phyloP scores from a whole-genome alignment of 129 eudicot species.

The Centaurea solstitialis region DNA sequence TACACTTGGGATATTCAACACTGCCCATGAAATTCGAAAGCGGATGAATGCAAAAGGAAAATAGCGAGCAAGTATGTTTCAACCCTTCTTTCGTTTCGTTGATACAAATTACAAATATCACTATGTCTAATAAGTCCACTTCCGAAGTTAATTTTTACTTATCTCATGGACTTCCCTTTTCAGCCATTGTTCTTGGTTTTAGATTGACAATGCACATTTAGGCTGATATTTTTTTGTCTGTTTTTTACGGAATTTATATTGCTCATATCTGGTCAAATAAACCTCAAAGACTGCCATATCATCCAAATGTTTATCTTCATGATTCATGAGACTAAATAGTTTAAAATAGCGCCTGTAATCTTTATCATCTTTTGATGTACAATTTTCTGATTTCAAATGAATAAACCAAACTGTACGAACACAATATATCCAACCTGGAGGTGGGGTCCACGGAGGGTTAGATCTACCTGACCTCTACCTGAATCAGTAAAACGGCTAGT shows the following conservation, averaged over 20 bases:
- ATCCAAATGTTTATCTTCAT: neutral
- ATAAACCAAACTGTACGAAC: neutral
- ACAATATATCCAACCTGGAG: neutral
- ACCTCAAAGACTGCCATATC: neutral
- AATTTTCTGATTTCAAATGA: neutral
- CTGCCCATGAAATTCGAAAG: slow-evolving; percentile 83
- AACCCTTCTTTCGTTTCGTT: slow-evolving; percentile 4
- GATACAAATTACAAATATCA: neutral
- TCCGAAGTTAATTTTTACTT: slow-evolving; percentile 15
- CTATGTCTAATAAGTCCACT: neutral
- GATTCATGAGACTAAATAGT: neutral
- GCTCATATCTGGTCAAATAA: neutral
- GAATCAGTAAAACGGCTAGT: neutral
- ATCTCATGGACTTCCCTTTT: neutral
- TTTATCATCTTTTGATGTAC: neutral
- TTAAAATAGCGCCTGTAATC: neutral
- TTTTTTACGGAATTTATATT: neutral
- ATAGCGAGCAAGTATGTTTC: slow-evolving; percentile 32
- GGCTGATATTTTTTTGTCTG: neutral
- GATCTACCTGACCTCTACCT: too few relatives aligned
- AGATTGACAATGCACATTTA: neutral
- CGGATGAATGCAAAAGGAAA: slow-evolving; percentile 62
- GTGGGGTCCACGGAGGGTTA: neutral
- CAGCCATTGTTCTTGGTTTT: neutral
- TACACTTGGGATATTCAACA: slow-evolving; percentile 83